Base-by-base conservation (phyloP, 2,329 filamentous ascomycete genomes). In the Aureobasidium leucospermi region DNA sequence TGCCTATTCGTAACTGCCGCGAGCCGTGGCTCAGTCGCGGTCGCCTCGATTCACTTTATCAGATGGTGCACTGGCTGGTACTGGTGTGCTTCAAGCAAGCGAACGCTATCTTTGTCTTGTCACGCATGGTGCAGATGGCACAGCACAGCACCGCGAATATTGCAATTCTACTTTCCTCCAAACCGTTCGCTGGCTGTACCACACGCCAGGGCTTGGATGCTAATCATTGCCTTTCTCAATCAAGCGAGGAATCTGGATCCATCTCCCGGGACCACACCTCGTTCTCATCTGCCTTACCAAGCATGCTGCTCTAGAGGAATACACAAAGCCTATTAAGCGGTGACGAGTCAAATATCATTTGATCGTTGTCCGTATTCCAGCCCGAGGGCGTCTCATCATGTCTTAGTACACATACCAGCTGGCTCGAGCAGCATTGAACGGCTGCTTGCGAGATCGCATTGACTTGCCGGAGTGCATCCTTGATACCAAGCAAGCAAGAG, bases 181-280 rank as follows among this genome's bases (percentile, higher is more conserved):
- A 41, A 48, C 43, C 55, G 55, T 48, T 41, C 55, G 52, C 41
- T 56, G 52, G 52, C 52, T 56, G 52, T 45, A 45, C 52, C 52
- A 56, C 43, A 41, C 43, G 55, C 43, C 55, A 43, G 42, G 55
- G 55, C 43, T 48, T 47, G 34, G 34, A 41, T 58, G 55, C 43
- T 28, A 48, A 58, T 58, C 55, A 48, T 58, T 58, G 32, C 39
- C 29, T 47, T 58, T 41, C 43, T 34, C 42, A 48, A 43, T n/a
- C 55, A 58, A 58, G 55, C 55, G 55, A 58, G 55, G 34, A 58
- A 48, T 58, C 32, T 58, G 55, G 43, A 58, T 47, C 34, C 55
- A 32, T 58, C 55, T 58, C 34, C 55, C 32, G 55, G 42, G 23
- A 48, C 43, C 42, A 47, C 43, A 47, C 42, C 39, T 58, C 55